These are phyloP conservation scores for Colletotrichum paranaense DNA, from an alignment of 2,329 filamentous ascomycete genomes.

Conservation along the genomic window DNA sequence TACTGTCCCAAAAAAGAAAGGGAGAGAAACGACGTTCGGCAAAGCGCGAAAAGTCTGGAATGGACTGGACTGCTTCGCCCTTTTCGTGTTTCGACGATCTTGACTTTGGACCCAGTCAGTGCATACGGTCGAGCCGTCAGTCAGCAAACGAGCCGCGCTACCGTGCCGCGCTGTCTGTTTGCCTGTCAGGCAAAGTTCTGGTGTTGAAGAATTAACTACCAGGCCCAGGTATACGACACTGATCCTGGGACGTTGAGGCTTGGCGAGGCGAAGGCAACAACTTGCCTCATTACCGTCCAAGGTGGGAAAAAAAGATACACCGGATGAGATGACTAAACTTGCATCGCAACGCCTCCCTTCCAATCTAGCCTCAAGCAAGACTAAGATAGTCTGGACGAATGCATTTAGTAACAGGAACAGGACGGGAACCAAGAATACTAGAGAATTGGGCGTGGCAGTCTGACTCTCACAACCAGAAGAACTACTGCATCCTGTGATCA, in stretches of 20 bases:
- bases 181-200: neutral
- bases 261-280: conserved; percentile 18
- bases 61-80: conserved; percentile 4
- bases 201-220: neutral
- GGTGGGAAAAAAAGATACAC: neutral
- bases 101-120: conserved; percentile 21
- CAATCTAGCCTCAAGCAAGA: conserved; percentile 15
- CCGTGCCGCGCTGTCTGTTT: conserved; percentile 15
- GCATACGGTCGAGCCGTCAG: conserved; percentile 19
- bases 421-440: neutral
- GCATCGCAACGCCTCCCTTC: conserved; percentile 18
- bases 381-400: conserved; percentile 23
- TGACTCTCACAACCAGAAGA: neutral
- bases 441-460: neutral
- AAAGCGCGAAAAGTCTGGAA: conserved; percentile 12
- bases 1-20: conserved; percentile 13
- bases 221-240: neutral
- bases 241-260: neutral
- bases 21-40: conserved; percentile 13
- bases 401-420: conserved; percentile 3
- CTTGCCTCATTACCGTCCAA: conserved; percentile 11
- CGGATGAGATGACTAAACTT: conserved; percentile 8
- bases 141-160: conserved; percentile 7
- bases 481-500: conserved; percentile 26
- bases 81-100: conserved; percentile 16